These are phyloP conservation scores for Lipomyces sp. DNA, from an alignment of 805 yeast species.

Conservation along the genomic window DNA sequence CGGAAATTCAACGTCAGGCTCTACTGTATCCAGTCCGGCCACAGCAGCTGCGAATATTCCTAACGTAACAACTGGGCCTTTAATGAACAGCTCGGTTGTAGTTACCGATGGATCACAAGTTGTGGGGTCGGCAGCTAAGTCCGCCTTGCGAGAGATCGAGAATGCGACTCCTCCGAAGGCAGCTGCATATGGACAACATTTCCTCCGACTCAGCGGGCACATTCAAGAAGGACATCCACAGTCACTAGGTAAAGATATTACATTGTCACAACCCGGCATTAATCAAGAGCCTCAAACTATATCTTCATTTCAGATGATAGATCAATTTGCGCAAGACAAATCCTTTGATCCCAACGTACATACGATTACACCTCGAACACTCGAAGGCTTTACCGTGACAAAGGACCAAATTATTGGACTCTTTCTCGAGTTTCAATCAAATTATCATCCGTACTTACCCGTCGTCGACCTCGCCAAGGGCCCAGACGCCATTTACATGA, in stretches of 20 bases:
- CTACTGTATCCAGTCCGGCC: slow-evolving; percentile 9
- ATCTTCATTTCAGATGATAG: neutral
- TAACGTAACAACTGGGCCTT: neutral
- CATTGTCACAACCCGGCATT: neutral
- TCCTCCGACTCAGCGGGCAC: neutral
- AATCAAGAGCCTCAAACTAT: neutral
- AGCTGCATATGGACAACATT: neutral
- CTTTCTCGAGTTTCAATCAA: slow-evolving; percentile 69
- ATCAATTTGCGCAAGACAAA: neutral
- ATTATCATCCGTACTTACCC: slow-evolving; percentile 85
- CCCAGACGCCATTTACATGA: slow-evolving; percentile 75
- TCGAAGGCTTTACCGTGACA: slow-evolving; percentile 69
- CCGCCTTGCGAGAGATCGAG: neutral
- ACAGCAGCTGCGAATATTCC: neutral
- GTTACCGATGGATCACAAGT: neutral
- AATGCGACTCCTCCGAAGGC: neutral
- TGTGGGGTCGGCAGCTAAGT: neutral
- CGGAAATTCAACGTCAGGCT: slow-evolving; percentile 24
- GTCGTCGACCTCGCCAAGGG: slow-evolving; percentile 82
- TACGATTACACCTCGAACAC: slow-evolving; percentile 59
- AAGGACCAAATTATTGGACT: slow-evolving; percentile 65
- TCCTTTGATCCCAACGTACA: neutral
- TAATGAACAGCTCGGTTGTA: neutral
- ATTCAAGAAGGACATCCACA: neutral
- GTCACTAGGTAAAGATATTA: neutral